A percentile compares a stretch with the other conserved stretches of the same genome.
Evolutionary conservation across 805 yeast genomes (phyloP).

Genomic region (Lachancea thermotolerans): DNA sequence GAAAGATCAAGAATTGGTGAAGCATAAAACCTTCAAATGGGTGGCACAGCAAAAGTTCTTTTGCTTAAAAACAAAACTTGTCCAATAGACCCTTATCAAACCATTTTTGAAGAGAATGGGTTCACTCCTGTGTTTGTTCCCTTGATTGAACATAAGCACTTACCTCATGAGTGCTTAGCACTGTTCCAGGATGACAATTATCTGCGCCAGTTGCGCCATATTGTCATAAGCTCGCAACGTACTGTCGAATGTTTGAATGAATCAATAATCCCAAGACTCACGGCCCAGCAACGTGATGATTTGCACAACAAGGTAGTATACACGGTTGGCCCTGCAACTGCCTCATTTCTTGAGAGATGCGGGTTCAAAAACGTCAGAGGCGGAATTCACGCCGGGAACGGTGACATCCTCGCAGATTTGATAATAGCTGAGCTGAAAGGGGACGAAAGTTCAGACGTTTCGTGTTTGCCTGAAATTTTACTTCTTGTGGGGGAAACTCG

Average conservation of each 20-base stretch:
- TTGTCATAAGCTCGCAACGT: conserved; percentile 83
- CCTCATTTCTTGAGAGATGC: conserved; percentile 43
- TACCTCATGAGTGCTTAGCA: conserved; percentile 37
- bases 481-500: conserved; percentile 85
- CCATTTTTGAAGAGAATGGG: conserved; percentile 32
- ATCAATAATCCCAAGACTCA: conserved; percentile 31
- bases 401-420: conserved; percentile 57
- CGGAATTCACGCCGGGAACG: conserved; percentile 76
- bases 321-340: conserved; percentile 92
- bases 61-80: conserved; percentile 66
- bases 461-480: conserved; percentile 32
- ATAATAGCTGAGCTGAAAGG: conserved; percentile 38
- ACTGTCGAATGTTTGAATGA: conserved; percentile 75
- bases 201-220: conserved; percentile 36
- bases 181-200: conserved; percentile 42
- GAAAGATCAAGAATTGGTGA: not conserved
- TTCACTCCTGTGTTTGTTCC: conserved; percentile 59
- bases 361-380: conserved; percentile 72
- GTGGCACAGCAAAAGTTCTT: conserved; percentile 32
- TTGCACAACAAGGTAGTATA: conserved; percentile 52
- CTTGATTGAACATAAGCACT: conserved; percentile 56
- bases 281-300: conserved; percentile 12
- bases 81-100: conserved; percentile 62
- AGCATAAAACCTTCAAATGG: not conserved
- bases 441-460: not conserved